These are phyloP conservation scores for Tuber magnatum DNA, from an alignment of 495 filamentous ascomycete genomes.

Conservation along the genomic window DNA sequence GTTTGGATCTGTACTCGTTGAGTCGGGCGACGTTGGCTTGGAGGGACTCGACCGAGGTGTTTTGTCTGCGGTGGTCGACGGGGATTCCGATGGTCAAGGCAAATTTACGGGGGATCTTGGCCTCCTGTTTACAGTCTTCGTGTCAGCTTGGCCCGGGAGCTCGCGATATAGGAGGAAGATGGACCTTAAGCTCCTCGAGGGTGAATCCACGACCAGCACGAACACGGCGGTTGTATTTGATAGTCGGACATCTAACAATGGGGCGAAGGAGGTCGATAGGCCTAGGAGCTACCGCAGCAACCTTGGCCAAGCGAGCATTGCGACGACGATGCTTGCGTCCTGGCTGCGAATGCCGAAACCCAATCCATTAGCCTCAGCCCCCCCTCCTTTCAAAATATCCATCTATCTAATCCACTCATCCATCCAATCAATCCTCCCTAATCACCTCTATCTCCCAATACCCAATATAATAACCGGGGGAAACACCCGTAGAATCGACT, in stretches of 20 bases:
- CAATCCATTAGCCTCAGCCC: slow-evolving; percentile 35
- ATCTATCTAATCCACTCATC: background rate
- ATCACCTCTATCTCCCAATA: background rate
- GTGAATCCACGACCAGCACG: slow-evolving; percentile 96
- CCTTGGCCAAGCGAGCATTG: slow-evolving; percentile 82
- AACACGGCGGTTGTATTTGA: slow-evolving; percentile 99
- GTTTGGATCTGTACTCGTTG: slow-evolving; percentile 84
- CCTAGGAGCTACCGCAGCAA: slow-evolving; percentile 85
- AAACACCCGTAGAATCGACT: slow-evolving; percentile 30
- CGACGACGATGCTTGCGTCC: slow-evolving; percentile 88
- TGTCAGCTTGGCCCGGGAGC: background rate
- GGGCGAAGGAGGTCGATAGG: slow-evolving; percentile 95
- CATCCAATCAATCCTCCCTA: background rate
- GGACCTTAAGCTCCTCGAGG: slow-evolving; percentile 92
- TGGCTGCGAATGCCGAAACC: slow-evolving; percentile 54
- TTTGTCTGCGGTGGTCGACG: slow-evolving; percentile 91
- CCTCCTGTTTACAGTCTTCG: slow-evolving; percentile 56
- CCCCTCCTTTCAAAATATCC: background rate
- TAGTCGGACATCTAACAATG: slow-evolving; percentile 83
- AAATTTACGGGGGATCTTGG: slow-evolving; percentile 88
- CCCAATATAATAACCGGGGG: background rate
- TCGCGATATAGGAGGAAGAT: slow-evolving; percentile 20
- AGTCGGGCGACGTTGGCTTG: slow-evolving; percentile 90
- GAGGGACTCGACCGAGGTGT: slow-evolving; percentile 90
- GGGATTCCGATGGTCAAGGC: slow-evolving; percentile 93